A percentile compares a stretch with the other conserved stretches of the same genome.
phyloP scores from a whole-genome alignment of 495 filamentous ascomycete species.

The Evansstolkia leycettana region DNA sequence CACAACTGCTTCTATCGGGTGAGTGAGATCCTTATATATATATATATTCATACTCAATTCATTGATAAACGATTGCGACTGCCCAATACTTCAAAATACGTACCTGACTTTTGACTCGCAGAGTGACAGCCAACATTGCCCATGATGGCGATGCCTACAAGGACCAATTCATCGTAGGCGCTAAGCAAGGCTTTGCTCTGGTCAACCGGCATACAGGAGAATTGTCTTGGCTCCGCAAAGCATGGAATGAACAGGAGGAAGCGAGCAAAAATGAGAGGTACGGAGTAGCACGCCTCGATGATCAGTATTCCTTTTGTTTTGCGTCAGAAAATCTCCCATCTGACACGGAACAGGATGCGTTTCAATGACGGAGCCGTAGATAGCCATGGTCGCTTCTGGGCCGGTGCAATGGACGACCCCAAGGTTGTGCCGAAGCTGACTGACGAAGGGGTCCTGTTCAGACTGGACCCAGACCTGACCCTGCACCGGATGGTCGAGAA shows the following conservation, averaged over 20 bases:
- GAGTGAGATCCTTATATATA: no score
- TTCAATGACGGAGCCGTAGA: conserved; percentile 79
- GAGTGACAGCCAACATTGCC: conserved; percentile 68
- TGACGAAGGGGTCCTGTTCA: conserved; percentile 45
- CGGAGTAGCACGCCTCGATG: conserved; percentile 24
- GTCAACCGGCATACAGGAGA: conserved; percentile 55
- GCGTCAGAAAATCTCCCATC: conserved; percentile 1
- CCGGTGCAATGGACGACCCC: conserved; percentile 77
- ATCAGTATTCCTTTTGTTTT: no score
- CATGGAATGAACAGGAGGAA: conserved; percentile 38
- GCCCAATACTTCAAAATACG: no score
- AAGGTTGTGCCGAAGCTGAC: conserved; percentile 21
- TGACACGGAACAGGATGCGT: conserved; percentile 35
- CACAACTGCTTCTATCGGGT: conserved; percentile 55
- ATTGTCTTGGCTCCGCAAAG: conserved; percentile 46
- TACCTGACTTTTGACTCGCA: no score
- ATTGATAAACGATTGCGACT: no score
- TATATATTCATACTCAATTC: no score
- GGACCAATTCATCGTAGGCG: conserved; percentile 58
- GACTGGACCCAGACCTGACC: conserved; percentile 48
- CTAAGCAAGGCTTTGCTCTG: conserved; percentile 69
- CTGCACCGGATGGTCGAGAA: conserved; percentile 47
- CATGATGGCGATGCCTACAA: conserved; percentile 48
- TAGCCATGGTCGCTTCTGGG: conserved; percentile 73
- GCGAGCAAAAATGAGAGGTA: conserved; percentile 35